Conservation (phyloP, 148 eudicot genomes). For the Mesembryanthemum crystallinum region DNA sequence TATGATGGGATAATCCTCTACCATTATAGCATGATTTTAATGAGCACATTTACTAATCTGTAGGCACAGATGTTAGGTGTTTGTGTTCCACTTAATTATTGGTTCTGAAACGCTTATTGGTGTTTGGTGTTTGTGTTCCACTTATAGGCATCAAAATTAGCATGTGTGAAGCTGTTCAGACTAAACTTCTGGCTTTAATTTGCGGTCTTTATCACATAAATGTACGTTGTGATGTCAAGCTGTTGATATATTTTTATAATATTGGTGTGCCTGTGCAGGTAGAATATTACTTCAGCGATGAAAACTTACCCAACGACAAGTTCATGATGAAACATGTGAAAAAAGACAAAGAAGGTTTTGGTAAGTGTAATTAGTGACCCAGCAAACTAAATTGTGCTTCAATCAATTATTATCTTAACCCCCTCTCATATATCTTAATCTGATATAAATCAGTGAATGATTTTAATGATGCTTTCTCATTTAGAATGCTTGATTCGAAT, state of each 20-base stretch:
- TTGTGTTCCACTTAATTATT: too few species aligned
- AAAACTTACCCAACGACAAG: slow-evolving; percentile 74
- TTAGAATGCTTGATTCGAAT: background rate
- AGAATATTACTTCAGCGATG: slow-evolving; percentile 89
- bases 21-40: too few species aligned
- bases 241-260: background rate
- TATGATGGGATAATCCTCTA: too few species aligned
- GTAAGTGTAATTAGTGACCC: slow-evolving; percentile 33
- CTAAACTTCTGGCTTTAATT: background rate
- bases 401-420: background rate
- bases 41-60: too few species aligned
- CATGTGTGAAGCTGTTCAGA: background rate
- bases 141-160: background rate
- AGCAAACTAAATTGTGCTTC: background rate
- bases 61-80: too few species aligned
- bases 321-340: slow-evolving; percentile 67
- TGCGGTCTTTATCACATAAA: background rate
- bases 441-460: background rate
- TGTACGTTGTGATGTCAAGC: background rate
- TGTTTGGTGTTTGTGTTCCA: background rate
- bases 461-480: slow-evolving; percentile 1
- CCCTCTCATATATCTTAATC: background rate
- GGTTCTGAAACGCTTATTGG: too few species aligned
- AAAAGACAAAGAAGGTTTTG: slow-evolving; percentile 63
- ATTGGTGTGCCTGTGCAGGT: slow-evolving; percentile 52